Conservation (phyloP, 306 rosid genomes). For the Begonia loranthoides region DNA sequence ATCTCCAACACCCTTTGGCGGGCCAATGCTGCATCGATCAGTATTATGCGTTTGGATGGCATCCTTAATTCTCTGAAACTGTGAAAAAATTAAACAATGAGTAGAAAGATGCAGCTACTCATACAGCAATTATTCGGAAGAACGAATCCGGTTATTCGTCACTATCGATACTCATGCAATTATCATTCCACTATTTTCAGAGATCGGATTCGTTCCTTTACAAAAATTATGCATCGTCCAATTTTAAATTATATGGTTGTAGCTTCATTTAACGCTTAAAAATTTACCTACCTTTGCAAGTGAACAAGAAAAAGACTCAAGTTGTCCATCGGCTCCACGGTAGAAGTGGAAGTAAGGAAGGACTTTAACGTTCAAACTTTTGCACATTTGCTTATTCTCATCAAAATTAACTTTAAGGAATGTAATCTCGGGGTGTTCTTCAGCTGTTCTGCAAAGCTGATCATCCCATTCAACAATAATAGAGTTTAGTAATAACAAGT, state of each 20-base stretch:
- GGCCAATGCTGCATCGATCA: constrained; percentile 96
- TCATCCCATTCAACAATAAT: too few species aligned
- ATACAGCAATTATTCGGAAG: too few species aligned
- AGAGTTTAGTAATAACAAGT: too few species aligned
- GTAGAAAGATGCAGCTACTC: neutral
- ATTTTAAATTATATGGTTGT: too few species aligned
- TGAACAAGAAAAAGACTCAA: constrained; percentile 92
- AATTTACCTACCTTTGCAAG: constrained; percentile 69
- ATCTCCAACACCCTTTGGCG: constrained; percentile 65
- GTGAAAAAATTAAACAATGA: constrained; percentile 12
- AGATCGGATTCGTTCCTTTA: too few species aligned
- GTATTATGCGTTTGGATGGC: constrained; percentile 80
- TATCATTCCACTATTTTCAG: too few species aligned
- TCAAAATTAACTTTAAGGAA: constrained; percentile 91
- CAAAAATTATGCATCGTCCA: too few species aligned
- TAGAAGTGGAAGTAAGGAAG: constrained; percentile 97
- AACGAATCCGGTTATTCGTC: too few species aligned
- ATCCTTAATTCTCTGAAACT: constrained; percentile 95
- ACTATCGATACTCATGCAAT: too few species aligned
- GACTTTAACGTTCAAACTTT: constrained; percentile 84
- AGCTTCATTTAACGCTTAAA: too few species aligned
- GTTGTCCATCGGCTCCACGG: constrained; percentile 88
- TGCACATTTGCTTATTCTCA: constrained; percentile 97
- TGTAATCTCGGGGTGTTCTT: constrained; percentile 76
- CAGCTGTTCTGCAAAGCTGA: constrained; percentile 95